Evolutionary conservation across 805 yeast species (phyloP), one percentile per base, ranked within the genome.

Genomic region (Candida ovalis): DNA sequence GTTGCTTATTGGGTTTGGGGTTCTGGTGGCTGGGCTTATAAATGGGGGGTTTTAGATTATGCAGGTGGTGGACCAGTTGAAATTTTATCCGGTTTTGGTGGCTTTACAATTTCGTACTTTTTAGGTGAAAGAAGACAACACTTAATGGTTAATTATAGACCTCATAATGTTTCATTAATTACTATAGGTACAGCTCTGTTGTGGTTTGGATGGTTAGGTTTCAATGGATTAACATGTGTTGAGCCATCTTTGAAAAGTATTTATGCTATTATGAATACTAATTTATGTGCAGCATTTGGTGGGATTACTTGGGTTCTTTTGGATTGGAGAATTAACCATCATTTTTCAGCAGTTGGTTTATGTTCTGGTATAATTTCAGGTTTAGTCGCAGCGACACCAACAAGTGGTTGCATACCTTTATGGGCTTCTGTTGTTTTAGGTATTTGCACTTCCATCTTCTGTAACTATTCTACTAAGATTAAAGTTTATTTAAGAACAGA

Each of bases 21-120:
- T 48, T 63, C 87, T 1, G 84, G 83, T 41, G 98, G 99, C 36
- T 92, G 98, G 98, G 96, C 96, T 33, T 77, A 76, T 56, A 75
- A 81, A 57, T 92, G 96, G 82, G 97, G 96, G 5, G 98, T 84
- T 1, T 73, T 92, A 44, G 99, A 92, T 66, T 92, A 88, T 67
- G 99, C 99, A 22, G 99, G 99, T 27, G 98, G 98, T 48, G 97
- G 97, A 0, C 96, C 97, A 0, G 97, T 92, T 24, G 98, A 92
- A 66, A 88, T 94, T 48, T 76, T 88, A 27, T 84, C 95, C 22
- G 98, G 98, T 51, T 86, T 90, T 22, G 86, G 89, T 32, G 97
- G 96, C 1, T 83, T 92, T 58, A 96, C 88, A 4, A 84, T 84
- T 57, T 81, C 90, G n/a, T 82, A 80, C 48, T 85, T 86, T 53